Conservation (phyloP, 148 eudicot species). For the Salicornia ramosissima region DNA sequence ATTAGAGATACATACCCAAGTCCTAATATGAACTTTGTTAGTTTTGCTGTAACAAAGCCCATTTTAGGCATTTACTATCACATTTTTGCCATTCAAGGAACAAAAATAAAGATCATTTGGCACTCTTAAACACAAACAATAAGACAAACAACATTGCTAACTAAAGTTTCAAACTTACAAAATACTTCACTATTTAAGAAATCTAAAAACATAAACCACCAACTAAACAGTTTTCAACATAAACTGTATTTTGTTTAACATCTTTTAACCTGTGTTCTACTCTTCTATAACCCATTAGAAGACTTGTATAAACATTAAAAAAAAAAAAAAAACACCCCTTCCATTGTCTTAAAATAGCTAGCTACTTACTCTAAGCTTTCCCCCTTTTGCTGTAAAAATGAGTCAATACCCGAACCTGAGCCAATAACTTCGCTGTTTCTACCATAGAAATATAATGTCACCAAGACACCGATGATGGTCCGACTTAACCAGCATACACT, state of each 20-base stretch:
- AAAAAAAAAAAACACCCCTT: neutral
- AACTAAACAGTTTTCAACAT: conserved; percentile 5
- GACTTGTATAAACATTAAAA: conserved; percentile 15
- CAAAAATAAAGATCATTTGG: no score
- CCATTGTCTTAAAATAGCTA: neutral
- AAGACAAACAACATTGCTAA: no score
- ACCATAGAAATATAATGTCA: neutral
- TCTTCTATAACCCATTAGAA: conserved; percentile 21
- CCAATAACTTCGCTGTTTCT: conserved; percentile 17
- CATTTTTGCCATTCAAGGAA: no score
- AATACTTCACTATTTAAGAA: conserved; percentile 5
- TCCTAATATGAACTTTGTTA: no score
- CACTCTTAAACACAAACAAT: no score
- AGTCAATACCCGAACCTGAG: conserved; percentile 79
- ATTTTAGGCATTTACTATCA: no score
- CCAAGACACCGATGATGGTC: neutral
- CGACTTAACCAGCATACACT: conserved; percentile 4
- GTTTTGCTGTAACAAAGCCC: no score
- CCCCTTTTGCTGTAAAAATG: conserved; percentile 22
- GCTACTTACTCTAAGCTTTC: conserved; percentile 9
- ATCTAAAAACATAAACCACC: neutral
- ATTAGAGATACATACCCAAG: no score
- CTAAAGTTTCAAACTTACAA: conserved; percentile 17
- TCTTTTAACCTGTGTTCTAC: conserved; percentile 13
- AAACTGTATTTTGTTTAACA: conserved; percentile 3